Base-by-base conservation (phyloP, 1,139 yeast species). In the Pichia sp. region DNA sequence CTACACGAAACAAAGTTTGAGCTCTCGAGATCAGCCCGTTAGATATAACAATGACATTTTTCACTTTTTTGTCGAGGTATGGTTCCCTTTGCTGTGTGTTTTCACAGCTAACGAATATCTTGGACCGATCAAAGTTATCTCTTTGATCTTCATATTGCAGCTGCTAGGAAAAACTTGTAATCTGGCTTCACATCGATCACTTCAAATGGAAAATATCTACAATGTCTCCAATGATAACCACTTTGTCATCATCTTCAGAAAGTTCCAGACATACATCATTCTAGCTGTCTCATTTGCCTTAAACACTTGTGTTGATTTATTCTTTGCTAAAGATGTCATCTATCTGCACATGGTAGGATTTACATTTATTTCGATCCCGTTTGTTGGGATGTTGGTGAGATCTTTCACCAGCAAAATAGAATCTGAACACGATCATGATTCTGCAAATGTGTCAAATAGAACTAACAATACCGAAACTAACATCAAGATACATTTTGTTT, bases 51-150 rank as follows among this genome's bases (percentile, higher is more conserved):
- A n/a, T n/a, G n/a, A n/a, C n/a, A n/a, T n/a, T n/a, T 25, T 3
- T 14, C 35, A 3, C 34, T 21, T n/a, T n/a, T n/a, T n/a, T n/a
- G 9, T 46, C 27, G 50, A 44, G 35, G 46, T 36, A 4, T 31
- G 49, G 32, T 19, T 41, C 7, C 49, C 56, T 1, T 28, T 52
- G 20, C 20, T 40, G 7, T 32, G 33, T 6, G 15, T 51, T 3
- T 52, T 48, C 30, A 13, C 49, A 27, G 44, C 50, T 2, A 42
- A 40, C 31, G 37, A 36, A 7, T 35, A 50, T 5, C 30, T 55
- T 13, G 45, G 52, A 12, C 55, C 57, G 14, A 32, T 49, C 16
- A 37, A 56, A 22, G 26, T 48, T 21, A 31, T 49, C 26, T 44
- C 50, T 25, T 30, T 55, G 15, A 13, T 53, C 1, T 30, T 45